These are phyloP conservation scores for Strobilomyces dryophilus DNA, from an alignment of 768 basidiomycete genomes.

Conservation along the genomic window DNA sequence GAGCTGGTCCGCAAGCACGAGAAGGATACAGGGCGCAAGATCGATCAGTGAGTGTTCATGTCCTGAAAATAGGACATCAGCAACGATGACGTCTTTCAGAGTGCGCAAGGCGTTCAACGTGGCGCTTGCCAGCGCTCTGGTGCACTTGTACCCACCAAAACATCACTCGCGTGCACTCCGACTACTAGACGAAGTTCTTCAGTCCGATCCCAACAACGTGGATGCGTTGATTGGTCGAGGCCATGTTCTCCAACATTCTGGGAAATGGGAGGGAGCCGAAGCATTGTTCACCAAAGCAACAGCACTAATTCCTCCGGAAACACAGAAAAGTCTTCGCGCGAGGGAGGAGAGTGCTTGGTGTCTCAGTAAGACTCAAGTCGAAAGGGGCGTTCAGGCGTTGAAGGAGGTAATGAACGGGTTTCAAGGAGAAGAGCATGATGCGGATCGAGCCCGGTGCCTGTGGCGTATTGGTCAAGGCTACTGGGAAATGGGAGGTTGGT, in stretches of 20 bases:
- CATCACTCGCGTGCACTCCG: constrained; percentile 77
- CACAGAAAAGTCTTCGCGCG: constrained; percentile 53
- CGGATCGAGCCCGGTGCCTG: constrained; percentile 72
- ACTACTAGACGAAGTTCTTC: constrained; percentile 70
- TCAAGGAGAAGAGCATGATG: constrained; percentile 41
- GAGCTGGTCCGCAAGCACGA: constrained; percentile 52
- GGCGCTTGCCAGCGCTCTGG: constrained; percentile 68
- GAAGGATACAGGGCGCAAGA: constrained; percentile 49
- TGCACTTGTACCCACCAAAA: constrained; percentile 85
- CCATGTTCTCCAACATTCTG: constrained; percentile 60
- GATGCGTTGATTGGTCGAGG: constrained; percentile 71
- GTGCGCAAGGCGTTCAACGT: constrained; percentile 65
- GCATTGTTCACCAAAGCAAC: constrained; percentile 57
- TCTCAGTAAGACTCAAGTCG: constrained; percentile 44
- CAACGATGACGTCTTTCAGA: constrained; percentile 36
- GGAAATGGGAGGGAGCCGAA: constrained; percentile 67
- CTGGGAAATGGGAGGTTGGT: constrained; percentile 69
- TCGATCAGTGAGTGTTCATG: constrained; percentile 40
- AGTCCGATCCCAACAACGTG: constrained; percentile 56
- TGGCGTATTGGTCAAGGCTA: constrained; percentile 81
- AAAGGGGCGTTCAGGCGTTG: constrained; percentile 46
- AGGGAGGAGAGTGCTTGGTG: constrained; percentile 89
- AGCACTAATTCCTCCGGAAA: constrained; percentile 42
- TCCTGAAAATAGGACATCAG: neutral
- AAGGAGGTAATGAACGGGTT: constrained; percentile 44